Base-by-base conservation (phyloP, 108 stramenopile genomes). In the Nitzschia palea region DNA sequence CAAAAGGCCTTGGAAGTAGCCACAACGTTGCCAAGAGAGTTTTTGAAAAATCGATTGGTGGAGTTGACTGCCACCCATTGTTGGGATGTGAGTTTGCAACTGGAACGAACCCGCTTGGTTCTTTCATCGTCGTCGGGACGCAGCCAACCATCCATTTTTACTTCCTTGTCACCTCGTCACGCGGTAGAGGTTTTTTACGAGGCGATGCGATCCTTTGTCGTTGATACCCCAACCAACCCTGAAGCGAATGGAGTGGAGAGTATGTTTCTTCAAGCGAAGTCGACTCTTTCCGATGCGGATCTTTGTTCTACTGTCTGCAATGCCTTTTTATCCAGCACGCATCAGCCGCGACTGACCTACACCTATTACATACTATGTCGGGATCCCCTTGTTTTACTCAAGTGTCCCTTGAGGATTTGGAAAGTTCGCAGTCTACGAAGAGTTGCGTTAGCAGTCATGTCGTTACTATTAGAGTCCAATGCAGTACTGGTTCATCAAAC, bases 341-440 rank as follows among this genome's bases (percentile, higher is more conserved):
- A 81, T 43, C 45, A 63, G 29, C 84, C 84, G 18, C 62, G 57
- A 28, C 80, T 74, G 9, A 67, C 61, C 50, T 45, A 67, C 29
- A 82, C 71, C n/a, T 89, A 92, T 43, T 14, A 63, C 2, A 56
- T 52, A 1, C 53, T 88, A 2, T 83, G 77, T 51, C 72, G 80
- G 50, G 90, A 92, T 65, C 90, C 87, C 5, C 57, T 92, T 29
- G 62, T 84, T 10, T 18, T 88, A 27, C 61, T 92, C 33, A 83
- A 87, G 62, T 85, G 79, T 50, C 59, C 79, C 4, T 55, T 80
- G 30, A 60, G 55, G 22, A 62, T 84, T 3, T 92, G 86, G 87
- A 69, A 74, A 55, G 52, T 78, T 34, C 34, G 51, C n/a, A 80
- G 82, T 22, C 26, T 88, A 15, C 73, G 90, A 37, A 60, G 86